Conservation (phyloP, 169 alveolate genomes). For the Plasmodium vivax region DNA sequence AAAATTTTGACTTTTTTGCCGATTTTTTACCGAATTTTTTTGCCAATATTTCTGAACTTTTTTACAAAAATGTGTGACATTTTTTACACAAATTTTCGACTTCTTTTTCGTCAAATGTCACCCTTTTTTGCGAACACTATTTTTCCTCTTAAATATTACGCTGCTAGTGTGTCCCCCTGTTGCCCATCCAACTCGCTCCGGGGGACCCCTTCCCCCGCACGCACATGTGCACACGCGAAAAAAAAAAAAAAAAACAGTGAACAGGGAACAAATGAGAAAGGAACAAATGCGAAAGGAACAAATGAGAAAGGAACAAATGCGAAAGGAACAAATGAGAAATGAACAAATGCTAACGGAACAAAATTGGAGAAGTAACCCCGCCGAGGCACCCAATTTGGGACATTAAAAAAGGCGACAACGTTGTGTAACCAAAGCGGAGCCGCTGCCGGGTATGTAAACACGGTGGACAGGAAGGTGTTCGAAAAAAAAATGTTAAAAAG, state of each 20-base stretch:
- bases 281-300: background rate
- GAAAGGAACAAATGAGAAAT: background rate
- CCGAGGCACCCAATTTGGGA: background rate
- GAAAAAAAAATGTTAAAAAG: background rate
- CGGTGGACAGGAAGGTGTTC: background rate
- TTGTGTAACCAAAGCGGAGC: background rate
- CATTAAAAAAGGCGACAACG: background rate
- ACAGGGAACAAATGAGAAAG: background rate
- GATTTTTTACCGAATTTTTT: background rate
- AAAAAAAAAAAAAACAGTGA: background rate
- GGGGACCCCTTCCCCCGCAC: background rate
- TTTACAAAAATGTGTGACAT: background rate
- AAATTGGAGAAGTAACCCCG: background rate
- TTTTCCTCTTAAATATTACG: background rate
- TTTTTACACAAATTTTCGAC: background rate
- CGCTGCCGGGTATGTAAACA: background rate
- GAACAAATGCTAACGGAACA: too few relatives aligned
- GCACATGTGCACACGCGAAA: background rate
- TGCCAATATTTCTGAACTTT: background rate
- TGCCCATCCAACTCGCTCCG: background rate
- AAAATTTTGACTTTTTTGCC: background rate
- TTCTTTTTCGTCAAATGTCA: background rate
- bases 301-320: background rate
- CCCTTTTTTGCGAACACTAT: background rate
- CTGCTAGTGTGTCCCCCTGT: background rate